These are phyloP conservation scores for Triticum aestivum DNA, from an alignment of 176 grass and related monocot species.

Conservation along the genomic window DNA sequence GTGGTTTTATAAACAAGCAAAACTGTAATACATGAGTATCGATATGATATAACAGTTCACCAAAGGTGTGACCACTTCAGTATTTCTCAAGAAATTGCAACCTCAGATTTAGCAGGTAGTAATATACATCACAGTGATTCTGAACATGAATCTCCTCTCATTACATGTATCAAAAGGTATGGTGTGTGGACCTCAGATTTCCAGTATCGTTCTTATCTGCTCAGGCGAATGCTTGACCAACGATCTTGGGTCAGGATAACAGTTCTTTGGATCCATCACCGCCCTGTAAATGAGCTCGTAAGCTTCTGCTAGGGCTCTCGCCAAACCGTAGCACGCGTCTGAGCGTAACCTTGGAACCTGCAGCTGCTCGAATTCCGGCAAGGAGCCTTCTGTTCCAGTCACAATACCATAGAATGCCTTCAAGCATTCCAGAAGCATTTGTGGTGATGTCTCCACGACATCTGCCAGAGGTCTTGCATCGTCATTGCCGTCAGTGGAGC, in stretches of 20 bases:
- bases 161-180: constrained; percentile 6
- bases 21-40: not conserved
- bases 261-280: constrained; percentile 80
- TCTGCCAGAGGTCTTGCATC: constrained; percentile 55
- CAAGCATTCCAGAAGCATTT: constrained; percentile 71
- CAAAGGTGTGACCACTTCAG: not conserved
- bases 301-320: constrained; percentile 63
- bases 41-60: constrained; percentile 22
- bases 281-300: constrained; percentile 77
- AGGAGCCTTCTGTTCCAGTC: constrained; percentile 73
- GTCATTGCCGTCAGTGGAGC: constrained; percentile 21
- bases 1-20: not conserved
- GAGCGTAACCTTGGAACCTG: constrained; percentile 78
- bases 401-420: constrained; percentile 81
- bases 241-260: constrained; percentile 78
- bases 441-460: constrained; percentile 58
- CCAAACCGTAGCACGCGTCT: constrained; percentile 64
- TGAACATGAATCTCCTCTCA: constrained; percentile 7
- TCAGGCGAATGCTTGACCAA: constrained; percentile 85
- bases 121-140: constrained; percentile 19
- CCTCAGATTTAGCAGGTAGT: not conserved
- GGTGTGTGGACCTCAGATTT: constrained; percentile 51
- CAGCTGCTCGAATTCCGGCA: constrained; percentile 92
- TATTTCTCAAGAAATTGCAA: constrained; percentile 8
- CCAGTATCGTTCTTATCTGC: constrained; percentile 92